Evolutionary conservation across 805 yeast genomes (phyloP).

Genomic region (Schwanniomyces vanrijiae): DNA sequence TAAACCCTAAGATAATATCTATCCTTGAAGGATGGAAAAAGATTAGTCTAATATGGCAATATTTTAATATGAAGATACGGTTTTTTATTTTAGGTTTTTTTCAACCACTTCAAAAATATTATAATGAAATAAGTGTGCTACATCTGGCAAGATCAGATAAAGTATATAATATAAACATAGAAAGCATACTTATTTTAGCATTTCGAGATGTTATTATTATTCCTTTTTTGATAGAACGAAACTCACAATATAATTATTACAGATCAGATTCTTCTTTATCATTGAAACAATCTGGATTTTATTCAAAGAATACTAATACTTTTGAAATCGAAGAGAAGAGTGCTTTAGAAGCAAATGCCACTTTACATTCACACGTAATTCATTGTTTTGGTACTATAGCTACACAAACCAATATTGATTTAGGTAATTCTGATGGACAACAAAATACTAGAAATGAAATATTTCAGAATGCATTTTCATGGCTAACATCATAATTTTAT

Average conservation of each 20-base stretch:
- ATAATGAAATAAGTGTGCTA: constrained; percentile 12
- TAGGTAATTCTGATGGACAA: constrained; percentile 20
- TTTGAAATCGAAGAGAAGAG: constrained; percentile 3
- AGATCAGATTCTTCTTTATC: neutral
- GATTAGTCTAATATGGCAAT: constrained; percentile 24
- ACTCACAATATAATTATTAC: neutral
- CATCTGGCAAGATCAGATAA: neutral
- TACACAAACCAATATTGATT: constrained; percentile 13
- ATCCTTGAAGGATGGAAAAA: constrained; percentile 19
- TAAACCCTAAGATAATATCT: neutral
- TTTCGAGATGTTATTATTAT: constrained; percentile 27
- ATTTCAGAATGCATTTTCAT: constrained; percentile 18
- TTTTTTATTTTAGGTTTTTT: constrained; percentile 23
- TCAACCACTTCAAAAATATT: constrained; percentile 22
- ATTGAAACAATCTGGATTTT: neutral
- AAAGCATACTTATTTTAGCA: constrained; percentile 22
- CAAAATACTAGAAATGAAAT: constrained; percentile 14
- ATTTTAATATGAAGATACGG: constrained; percentile 26
- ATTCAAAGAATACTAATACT: neutral
- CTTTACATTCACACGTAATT: constrained; percentile 6
- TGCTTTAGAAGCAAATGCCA: constrained; percentile 6
- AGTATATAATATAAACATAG: constrained; percentile 21
- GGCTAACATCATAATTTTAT: constrained; percentile 13
- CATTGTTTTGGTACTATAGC: constrained; percentile 21
- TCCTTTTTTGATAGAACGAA: constrained; percentile 23